A percentile compares a stretch with the other conserved stretches of the same genome.
These are phyloP conservation scores for Exutisphaerella laricina DNA, from an alignment of 2,329 filamentous ascomycete genomes.

Conservation along the genomic window DNA sequence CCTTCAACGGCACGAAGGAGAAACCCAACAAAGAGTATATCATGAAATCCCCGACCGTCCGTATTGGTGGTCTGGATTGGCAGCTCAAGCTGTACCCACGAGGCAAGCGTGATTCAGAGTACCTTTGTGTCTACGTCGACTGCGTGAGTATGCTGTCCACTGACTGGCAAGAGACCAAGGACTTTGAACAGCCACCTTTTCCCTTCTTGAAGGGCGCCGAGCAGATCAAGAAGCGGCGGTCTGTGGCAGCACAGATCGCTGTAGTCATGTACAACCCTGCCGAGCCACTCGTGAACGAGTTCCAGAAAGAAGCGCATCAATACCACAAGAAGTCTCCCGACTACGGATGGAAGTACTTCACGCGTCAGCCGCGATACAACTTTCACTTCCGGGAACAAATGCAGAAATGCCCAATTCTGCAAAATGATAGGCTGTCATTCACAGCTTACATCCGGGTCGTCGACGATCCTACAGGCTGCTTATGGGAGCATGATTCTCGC, in stretches of 20 bases:
- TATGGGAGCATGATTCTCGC: conserved; percentile 51
- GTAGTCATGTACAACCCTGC: conserved; percentile 59
- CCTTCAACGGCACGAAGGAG: conserved; percentile 56
- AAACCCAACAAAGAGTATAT: conserved; percentile 54
- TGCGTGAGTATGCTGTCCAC: conserved; percentile 46
- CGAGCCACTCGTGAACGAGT: conserved; percentile 55
- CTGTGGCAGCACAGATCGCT: conserved; percentile 54
- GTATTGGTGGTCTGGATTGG: conserved; percentile 57
- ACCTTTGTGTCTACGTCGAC: conserved; percentile 57
- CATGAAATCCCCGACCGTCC: conserved; percentile 53
- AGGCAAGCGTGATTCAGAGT: conserved; percentile 51
- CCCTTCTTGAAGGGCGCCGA: conserved; percentile 24
- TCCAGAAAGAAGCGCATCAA: conserved; percentile 53
- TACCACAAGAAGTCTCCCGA: conserved; percentile 55
- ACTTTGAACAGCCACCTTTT: conserved; percentile 26
- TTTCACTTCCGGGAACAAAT: conserved; percentile 53
- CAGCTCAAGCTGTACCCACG: conserved; percentile 60
- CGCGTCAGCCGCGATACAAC: conserved; percentile 52
- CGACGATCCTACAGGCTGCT: conserved; percentile 54
- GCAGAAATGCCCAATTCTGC: conserved; percentile 54
- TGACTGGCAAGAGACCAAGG: conserved; percentile 22
- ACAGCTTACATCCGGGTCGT: conserved; percentile 57
- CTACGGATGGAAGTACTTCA: conserved; percentile 59
- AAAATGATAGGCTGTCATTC: conserved; percentile 57
- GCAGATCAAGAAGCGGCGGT: conserved; percentile 36